phyloP scores from a whole-genome alignment of 2,329 filamentous ascomycete genomes.

The Penicillium palitans region DNA sequence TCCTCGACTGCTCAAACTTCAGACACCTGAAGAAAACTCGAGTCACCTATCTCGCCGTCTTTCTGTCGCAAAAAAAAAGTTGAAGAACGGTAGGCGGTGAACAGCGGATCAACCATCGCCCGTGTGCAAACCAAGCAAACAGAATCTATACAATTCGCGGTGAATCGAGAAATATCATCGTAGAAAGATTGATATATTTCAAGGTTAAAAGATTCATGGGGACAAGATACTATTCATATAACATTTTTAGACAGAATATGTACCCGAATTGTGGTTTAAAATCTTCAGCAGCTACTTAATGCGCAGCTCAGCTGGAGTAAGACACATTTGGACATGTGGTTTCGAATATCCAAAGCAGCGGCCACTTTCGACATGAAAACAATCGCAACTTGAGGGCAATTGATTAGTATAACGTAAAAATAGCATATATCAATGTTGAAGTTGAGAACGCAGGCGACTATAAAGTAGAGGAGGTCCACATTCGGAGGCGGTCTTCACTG shows the following conservation, averaged over 20 bases:
- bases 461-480: not conserved
- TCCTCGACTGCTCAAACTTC: conserved; percentile 9
- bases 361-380: not conserved
- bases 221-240: not conserved
- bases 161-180: not conserved
- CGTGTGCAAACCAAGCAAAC: conserved; percentile 30
- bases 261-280: not conserved
- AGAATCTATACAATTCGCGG: not conserved
- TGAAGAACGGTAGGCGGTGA: conserved; percentile 21
- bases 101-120: conserved; percentile 9
- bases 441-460: not conserved
- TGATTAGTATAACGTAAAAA: not conserved
- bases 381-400: not conserved
- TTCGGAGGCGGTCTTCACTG: not conserved
- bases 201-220: not conserved
- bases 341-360: not conserved
- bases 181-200: not conserved
- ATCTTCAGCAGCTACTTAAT: not conserved
- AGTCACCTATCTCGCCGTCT: conserved; percentile 12
- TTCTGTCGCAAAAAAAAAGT: conserved; percentile 24
- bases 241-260: too few species aligned
- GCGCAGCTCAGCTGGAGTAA: not conserved
- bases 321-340: not conserved
- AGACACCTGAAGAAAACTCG: conserved; percentile 11
- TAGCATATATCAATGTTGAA: not conserved